A percentile compares a stretch with the other conserved stretches of the same genome.
Conservation (phyloP, 192 early-diverging fungal genomes). For the Gryganskiella cystojenkinii region DNA sequence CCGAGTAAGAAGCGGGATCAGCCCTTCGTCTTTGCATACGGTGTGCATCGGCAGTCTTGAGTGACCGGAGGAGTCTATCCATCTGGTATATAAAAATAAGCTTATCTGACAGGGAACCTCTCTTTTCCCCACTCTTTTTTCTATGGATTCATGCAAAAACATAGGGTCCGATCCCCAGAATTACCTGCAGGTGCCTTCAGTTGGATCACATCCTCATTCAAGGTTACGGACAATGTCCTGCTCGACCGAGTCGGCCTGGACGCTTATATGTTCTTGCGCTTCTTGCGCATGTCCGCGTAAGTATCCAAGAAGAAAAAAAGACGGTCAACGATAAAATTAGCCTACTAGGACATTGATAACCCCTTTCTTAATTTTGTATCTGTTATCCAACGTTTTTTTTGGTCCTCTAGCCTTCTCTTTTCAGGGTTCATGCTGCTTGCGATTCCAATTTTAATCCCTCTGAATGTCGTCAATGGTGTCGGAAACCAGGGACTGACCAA, state of each 20-base stretch:
- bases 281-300: conserved; percentile 67
- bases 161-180: conserved; percentile 63
- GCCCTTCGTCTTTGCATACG: no score
- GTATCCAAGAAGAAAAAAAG: neutral
- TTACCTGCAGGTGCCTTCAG: conserved; percentile 60
- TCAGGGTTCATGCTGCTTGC: conserved; percentile 64
- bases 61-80: no score
- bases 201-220: conserved; percentile 69
- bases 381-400: neutral
- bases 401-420: conserved; percentile 65
- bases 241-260: conserved; percentile 74
- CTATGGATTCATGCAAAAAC: neutral
- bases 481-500: conserved; percentile 63
- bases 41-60: no score
- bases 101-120: neutral
- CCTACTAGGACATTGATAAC: neutral
- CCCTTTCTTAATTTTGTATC: neutral
- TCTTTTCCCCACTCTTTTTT: neutral
- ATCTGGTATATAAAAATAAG: no score
- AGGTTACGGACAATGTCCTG: conserved; percentile 60
- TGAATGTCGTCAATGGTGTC: conserved; percentile 70
- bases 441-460: conserved; percentile 73
- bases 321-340: neutral
- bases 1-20: conserved; percentile 62
- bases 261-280: conserved; percentile 82